Percentiles rank a stretch among this genome's conserved stretches.
These are phyloP conservation scores for Colletotrichum sidae DNA, from an alignment of 2,329 filamentous ascomycete genomes.

Conservation along the genomic window DNA sequence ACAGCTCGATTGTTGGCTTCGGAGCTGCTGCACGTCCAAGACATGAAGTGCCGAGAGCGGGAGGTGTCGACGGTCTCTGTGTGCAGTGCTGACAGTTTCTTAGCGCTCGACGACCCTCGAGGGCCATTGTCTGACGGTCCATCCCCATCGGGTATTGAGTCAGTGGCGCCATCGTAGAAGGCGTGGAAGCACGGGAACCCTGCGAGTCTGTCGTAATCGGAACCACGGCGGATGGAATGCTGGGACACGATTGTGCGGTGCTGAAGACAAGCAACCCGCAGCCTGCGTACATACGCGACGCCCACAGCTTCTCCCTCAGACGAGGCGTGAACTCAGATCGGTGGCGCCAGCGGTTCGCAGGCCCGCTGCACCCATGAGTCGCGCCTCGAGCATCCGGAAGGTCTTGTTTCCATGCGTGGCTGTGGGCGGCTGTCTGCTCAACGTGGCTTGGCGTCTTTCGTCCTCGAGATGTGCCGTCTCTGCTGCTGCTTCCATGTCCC, in stretches of 20 bases:
- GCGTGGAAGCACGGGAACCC: not conserved
- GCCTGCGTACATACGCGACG: too few relatives aligned
- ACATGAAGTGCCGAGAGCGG: slow-evolving; percentile 17
- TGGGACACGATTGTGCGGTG: too few relatives aligned
- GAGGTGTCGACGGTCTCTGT: not conserved
- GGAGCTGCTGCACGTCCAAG: not conserved
- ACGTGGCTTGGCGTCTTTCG: slow-evolving; percentile 10
- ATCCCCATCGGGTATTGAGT: not conserved
- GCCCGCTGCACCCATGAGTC: too few relatives aligned
- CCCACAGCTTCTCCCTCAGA: too few relatives aligned
- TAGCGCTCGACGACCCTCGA: not conserved
- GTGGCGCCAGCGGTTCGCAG: too few relatives aligned
- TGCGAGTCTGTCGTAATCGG: not conserved
- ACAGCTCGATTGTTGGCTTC: not conserved
- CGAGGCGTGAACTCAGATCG: too few relatives aligned
- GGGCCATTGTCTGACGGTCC: not conserved
- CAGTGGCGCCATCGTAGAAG: not conserved
- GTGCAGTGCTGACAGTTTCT: not conserved
- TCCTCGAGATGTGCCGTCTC: not conserved
- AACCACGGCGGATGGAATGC: too few relatives aligned
- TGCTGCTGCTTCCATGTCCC: slow-evolving; percentile 15
- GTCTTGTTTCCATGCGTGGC: not conserved
- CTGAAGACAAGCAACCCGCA: too few relatives aligned
- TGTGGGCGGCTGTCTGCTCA: not conserved
- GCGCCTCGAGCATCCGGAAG: not conserved